Percentiles rank a stretch among this genome's conserved stretches.
Evolutionary conservation across 441 rosid genomes (phyloP).

Genomic region (Adansonia rubrostipa): DNA sequence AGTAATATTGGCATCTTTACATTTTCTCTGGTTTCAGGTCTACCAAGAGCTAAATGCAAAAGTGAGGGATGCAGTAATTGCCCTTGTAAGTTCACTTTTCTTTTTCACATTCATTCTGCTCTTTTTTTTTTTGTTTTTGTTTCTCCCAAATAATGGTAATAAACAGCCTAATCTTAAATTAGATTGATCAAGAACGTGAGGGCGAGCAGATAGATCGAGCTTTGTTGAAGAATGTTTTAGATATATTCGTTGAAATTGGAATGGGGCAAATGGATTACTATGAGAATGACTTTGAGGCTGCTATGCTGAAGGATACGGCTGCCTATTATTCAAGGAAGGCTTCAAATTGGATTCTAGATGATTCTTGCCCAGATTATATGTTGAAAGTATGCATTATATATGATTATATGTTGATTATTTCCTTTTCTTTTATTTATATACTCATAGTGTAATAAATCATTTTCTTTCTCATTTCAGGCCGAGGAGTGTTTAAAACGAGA

Average conservation of each 20-base stretch:
- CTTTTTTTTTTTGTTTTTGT: too few species aligned
- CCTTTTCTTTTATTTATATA: too few species aligned
- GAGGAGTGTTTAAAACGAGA: constrained; percentile 51
- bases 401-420: not conserved
- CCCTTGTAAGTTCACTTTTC: constrained; percentile 37
- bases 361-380: constrained; percentile 57
- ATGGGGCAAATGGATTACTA: constrained; percentile 50
- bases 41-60: constrained; percentile 37
- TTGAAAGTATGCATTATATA: constrained; percentile 36
- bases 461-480: constrained; percentile 31
- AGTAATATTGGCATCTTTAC: not conserved
- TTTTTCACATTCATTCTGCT: not conserved
- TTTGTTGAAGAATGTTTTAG: constrained; percentile 51
- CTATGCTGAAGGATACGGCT: constrained; percentile 51
- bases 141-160: not conserved
- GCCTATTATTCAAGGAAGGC: constrained; percentile 56
- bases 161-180: constrained; percentile 12
- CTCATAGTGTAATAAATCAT: not conserved
- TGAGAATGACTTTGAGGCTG: constrained; percentile 49
- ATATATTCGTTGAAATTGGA: constrained; percentile 56
- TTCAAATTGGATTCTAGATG: constrained; percentile 51
- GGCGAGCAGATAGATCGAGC: constrained; percentile 56
- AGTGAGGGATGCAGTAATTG: constrained; percentile 55
- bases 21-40: constrained; percentile 39
- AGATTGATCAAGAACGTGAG: constrained; percentile 58